Base-by-base conservation (phyloP, 495 filamentous ascomycete species). In the Apiosordaria backusii region DNA sequence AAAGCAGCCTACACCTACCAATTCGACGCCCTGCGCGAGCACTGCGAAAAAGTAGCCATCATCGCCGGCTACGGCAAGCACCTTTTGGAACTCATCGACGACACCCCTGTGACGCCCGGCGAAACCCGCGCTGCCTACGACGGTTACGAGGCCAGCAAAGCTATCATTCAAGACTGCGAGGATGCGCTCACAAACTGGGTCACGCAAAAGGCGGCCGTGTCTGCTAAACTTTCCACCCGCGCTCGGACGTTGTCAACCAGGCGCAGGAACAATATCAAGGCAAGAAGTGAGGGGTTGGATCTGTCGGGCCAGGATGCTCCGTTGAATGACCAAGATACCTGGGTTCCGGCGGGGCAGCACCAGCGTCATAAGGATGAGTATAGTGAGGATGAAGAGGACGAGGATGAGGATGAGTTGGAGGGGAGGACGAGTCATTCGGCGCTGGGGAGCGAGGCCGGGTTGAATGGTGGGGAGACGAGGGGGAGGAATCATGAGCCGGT, bases 91-190 rank as follows among this genome's bases (percentile, higher is more conserved):
- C 86, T 99, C 50, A 87, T 99, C 66, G 96, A 99, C 76, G 95
- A 98, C 74, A 95, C 92, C 5, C 93, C 95, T 3, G 95, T 99
- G 61, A 99, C 95, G 4, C 95, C 95, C 5, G 95, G 95, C 67
- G 95, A 99, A 84, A 98, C 95, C 13, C 92, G 95, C 67, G 85
- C 92, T 55, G 92, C 96, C 0, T 99, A 99, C 77, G 95, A 99
- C 73, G 96, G 95, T 67, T 99, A 99, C 77, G 95, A 99, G 71
- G 93, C 93, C 67, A 95, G 91, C 86, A 98, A 98, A 82, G 93
- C 90, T 62, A 98, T 99, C 81, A 98, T 99, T 78, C 96, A 98
- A 82, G 95, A 99, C 77, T 99, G 95, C 78, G 95, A 99, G 77
- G 93, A 98, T 71, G 85, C 96, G 5, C 88, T 99, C 60, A 97